phyloP scores from a whole-genome alignment of 305 asterid species.

The Salvia sclarea region DNA sequence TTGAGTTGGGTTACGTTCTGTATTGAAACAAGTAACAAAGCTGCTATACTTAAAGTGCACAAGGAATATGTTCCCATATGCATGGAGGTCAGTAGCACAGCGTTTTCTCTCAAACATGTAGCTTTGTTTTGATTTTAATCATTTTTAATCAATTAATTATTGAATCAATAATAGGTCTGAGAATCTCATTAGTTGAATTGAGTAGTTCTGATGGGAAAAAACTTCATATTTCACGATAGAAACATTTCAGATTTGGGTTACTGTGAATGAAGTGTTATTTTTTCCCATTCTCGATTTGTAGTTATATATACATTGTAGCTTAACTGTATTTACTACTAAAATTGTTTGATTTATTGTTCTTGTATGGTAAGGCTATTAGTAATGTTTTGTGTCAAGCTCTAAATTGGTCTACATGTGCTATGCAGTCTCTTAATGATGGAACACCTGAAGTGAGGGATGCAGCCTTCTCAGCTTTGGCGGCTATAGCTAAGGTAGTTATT shows the following conservation, averaged over 20 bases:
- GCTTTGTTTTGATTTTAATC: conserved; percentile 8
- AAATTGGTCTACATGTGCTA: conserved; percentile 17
- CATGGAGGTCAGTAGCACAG: conserved; percentile 75
- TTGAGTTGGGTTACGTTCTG: conserved; percentile 96
- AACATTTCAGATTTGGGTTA: neutral
- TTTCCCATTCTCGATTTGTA: neutral
- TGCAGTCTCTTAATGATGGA: conserved; percentile 96
- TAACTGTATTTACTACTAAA: neutral
- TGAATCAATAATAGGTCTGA: conserved; percentile 8
- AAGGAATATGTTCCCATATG: conserved; percentile 97
- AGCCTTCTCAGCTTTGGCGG: conserved; percentile 94
- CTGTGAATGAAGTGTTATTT: neutral
- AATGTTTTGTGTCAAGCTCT: conserved; percentile 24
- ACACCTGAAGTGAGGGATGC: conserved; percentile 99
- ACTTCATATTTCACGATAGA: neutral
- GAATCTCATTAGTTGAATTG: conserved; percentile 7
- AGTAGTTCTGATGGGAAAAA: conserved; percentile 1
- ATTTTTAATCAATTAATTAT: conserved; percentile 6
- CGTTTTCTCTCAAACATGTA: neutral
- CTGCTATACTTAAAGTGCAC: conserved; percentile 81
- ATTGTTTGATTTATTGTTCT: neutral
- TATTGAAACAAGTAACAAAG: conserved; percentile 93
- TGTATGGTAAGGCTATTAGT: neutral
- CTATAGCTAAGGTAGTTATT: conserved; percentile 81
- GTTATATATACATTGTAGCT: conserved; percentile 6